Base-by-base conservation (phyloP, 805 yeast genomes). In the baker's yeast (Saccharomyces cerevisiae) region DNA sequence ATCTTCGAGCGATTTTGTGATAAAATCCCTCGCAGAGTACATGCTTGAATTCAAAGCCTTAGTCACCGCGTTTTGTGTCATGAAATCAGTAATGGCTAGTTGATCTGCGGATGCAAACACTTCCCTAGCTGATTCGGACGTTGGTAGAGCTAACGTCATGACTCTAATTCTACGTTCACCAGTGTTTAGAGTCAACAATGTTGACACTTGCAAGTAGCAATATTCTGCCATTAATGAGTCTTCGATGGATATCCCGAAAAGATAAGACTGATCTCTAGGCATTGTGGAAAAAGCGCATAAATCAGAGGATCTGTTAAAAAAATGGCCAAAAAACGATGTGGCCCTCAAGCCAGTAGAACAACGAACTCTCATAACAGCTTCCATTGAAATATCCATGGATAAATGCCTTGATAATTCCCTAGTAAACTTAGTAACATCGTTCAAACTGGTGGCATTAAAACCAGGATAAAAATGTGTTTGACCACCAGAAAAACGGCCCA, bases 51-150 rank as follows among this genome's bases (percentile, higher is more conserved):
- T 48, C 54, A 83, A 75, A 0, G 87, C 88, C 73, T 85, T 87
- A 66, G 89, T 96, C 55, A 87, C 81, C 0, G 97, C 96, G 67
- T 83, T 84, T 68, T 90, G 96, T 3, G 96, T 80, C 66, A 73
- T 85, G 73, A 79, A 89, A 61, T 84, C 80, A 14, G 92, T 77
- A 59, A 94, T 80, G 14, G 99, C 96, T 70, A 89, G 77, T 74
- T 94, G 99, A 72, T 94, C 99, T 22, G 97, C 98, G 50, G 95
- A 85, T 3, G 98, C 98, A 73, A 83, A 94, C 22, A 94, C 79
- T 64, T 90, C 96, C 51, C 80, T 77, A 55, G 91, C 71, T 61
- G 84, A 84, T 52, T 82, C 74, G 1, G 96, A 85, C 1, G 95
- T 88, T 58, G 99, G 99, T 54, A 94, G 70, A 6, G 94, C 92